Conservation (phyloP, 2,329 filamentous ascomycete species). For the Cadophora luteo-olivacea region DNA sequence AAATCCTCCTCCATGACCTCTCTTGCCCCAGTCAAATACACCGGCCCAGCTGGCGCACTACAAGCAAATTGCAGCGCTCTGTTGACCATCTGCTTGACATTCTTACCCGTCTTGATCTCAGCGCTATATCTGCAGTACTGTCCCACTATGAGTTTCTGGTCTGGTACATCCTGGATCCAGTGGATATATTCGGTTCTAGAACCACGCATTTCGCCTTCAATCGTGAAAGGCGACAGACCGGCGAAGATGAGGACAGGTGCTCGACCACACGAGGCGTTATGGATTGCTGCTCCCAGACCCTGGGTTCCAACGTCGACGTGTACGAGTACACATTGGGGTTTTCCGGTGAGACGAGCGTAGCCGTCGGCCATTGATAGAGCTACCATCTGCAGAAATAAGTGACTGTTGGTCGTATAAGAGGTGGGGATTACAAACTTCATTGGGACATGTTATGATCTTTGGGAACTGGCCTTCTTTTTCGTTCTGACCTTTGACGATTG, state of each 20-base stretch:
- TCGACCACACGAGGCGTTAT: slow-evolving; percentile 74
- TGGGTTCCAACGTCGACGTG: slow-evolving; percentile 81
- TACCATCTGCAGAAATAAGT: slow-evolving; percentile 61
- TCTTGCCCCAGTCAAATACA: slow-evolving; percentile 70
- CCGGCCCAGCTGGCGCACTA: slow-evolving; percentile 71
- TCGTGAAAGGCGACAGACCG: slow-evolving; percentile 74
- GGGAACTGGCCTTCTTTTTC: slow-evolving; percentile 68
- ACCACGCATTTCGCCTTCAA: slow-evolving; percentile 74
- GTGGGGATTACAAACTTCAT: slow-evolving; percentile 58
- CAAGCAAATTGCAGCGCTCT: slow-evolving; percentile 74
- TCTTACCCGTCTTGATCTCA: slow-evolving; percentile 75
- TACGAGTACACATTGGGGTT: slow-evolving; percentile 71
- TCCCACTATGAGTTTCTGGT: slow-evolving; percentile 74
- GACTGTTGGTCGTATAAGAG: background rate
- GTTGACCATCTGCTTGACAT: slow-evolving; percentile 78
- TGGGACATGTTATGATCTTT: slow-evolving; percentile 73
- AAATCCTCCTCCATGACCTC: slow-evolving; percentile 77
- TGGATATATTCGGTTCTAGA: slow-evolving; percentile 79
- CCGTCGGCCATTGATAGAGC: slow-evolving; percentile 80
- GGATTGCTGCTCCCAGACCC: slow-evolving; percentile 68
- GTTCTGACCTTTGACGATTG: slow-evolving; percentile 74
- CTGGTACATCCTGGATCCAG: slow-evolving; percentile 79
- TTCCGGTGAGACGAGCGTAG: slow-evolving; percentile 69
- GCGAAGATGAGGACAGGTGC: slow-evolving; percentile 76
- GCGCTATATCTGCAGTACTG: slow-evolving; percentile 76